These are phyloP conservation scores for Oemleria cerasiformis DNA, from an alignment of 306 rosid genomes.

Conservation along the genomic window DNA sequence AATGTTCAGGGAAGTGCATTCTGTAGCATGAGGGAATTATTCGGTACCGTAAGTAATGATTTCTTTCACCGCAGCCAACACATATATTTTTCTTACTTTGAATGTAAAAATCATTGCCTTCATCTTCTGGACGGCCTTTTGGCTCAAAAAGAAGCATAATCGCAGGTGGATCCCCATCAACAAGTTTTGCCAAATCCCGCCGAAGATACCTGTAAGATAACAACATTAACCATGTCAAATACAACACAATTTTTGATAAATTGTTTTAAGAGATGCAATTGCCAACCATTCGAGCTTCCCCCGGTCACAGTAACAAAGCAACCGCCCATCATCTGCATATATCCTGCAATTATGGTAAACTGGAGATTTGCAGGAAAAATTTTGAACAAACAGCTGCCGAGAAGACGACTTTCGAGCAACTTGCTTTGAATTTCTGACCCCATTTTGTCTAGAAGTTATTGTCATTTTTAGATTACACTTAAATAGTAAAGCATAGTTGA, in stretches of 20 bases:
- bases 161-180: constrained; percentile 81
- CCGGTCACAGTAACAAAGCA: constrained; percentile 93
- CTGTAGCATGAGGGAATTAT: constrained; percentile 98
- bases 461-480: constrained; percentile 51
- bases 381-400: constrained; percentile 81
- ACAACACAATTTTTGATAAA: constrained; percentile 10
- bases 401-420: constrained; percentile 70
- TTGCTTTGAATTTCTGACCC: constrained; percentile 46
- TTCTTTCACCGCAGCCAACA: constrained; percentile 96
- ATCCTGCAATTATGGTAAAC: constrained; percentile 96
- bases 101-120: constrained; percentile 88
- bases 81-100: constrained; percentile 93
- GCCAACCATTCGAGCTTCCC: constrained; percentile 93
- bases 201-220: constrained; percentile 64
- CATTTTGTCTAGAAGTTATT: constrained; percentile 41
- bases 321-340: constrained; percentile 89
- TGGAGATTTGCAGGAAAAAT: constrained; percentile 90
- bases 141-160: constrained; percentile 97
- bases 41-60: constrained; percentile 85
- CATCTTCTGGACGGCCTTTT: constrained; percentile 98
- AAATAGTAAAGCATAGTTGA: constrained; percentile 67
- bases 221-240: constrained; percentile 25
- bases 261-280: constrained; percentile 23
- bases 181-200: constrained; percentile 73
- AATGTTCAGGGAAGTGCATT: constrained; percentile 91